Percentiles rank a stretch among this genome's conserved stretches.
phyloP scores from a whole-genome alignment of 176 grass and related monocot genomes.

The Eleusine coracana region DNA sequence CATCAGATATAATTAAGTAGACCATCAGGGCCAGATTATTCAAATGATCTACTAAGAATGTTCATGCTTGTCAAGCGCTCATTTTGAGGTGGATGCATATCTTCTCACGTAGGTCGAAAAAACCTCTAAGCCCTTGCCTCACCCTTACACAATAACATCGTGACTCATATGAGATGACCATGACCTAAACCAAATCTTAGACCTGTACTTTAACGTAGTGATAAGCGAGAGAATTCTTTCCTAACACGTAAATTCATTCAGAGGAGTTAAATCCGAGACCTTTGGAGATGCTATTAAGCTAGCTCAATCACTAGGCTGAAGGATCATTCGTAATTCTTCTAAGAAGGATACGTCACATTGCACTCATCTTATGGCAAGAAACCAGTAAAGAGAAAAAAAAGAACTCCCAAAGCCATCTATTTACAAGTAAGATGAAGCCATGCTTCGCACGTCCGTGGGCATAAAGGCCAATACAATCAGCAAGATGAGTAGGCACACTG shows the following conservation, averaged over 20 bases:
- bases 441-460: conserved; percentile 54
- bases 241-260: too few species aligned
- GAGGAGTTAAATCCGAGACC: too few species aligned
- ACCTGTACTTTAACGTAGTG: too few species aligned
- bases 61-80: neutral
- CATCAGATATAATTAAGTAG: neutral
- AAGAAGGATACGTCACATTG: conserved; percentile 8
- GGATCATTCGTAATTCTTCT: neutral
- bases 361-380: conserved; percentile 32
- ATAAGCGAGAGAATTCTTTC: too few species aligned
- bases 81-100: neutral
- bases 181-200: too few species aligned
- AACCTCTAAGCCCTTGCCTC: too few species aligned
- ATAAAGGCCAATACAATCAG: conserved; percentile 67
- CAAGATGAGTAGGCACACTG: conserved; percentile 62
- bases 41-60: neutral
- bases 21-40: neutral
- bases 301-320: too few species aligned
- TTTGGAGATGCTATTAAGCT: too few species aligned
- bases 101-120: too few species aligned
- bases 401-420: neutral
- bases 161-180: too few species aligned
- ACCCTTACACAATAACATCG: too few species aligned
- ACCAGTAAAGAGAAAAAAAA: neutral
- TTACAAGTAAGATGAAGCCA: conserved; percentile 69